phyloP scores from a whole-genome alignment of 768 basidiomycete genomes.

The Suillus plorans region DNA sequence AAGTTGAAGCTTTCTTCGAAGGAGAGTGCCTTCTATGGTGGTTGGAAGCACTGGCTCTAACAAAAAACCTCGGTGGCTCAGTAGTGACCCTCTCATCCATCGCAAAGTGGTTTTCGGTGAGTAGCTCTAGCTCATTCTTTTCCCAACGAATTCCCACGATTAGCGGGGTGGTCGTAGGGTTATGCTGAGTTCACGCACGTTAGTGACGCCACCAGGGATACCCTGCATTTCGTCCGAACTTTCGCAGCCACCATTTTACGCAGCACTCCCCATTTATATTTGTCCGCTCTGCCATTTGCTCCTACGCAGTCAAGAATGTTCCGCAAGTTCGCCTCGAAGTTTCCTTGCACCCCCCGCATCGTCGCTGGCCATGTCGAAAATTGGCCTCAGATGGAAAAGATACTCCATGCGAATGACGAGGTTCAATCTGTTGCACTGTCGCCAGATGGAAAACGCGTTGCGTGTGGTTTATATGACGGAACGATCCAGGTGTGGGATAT shows the following conservation, averaged over 20 bases:
- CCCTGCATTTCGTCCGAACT: constrained; percentile 10
- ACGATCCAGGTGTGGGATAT: constrained; percentile 13
- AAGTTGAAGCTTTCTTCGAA: constrained; percentile 23
- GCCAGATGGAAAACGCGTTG: constrained; percentile 1
- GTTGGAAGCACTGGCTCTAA: constrained; percentile 7
- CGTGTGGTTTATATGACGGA: constrained; percentile 10
- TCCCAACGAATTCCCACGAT: not conserved
- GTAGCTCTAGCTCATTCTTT: not conserved
- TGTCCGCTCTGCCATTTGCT: constrained; percentile 25
- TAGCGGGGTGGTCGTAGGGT: not conserved
- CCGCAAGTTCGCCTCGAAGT: constrained; percentile 15
- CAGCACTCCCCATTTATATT: constrained; percentile 24
- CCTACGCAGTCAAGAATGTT: constrained; percentile 20
- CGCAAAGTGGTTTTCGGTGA: not conserved
- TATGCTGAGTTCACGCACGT: not conserved
- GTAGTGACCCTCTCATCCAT: not conserved
- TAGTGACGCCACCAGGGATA: constrained; percentile 6
- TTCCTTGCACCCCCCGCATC: not conserved
- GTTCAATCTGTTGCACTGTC: not conserved
- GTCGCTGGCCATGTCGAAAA: not conserved
- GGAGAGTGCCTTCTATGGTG: constrained; percentile 3
- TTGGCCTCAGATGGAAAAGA: constrained; percentile 3
- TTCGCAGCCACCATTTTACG: constrained; percentile 15
- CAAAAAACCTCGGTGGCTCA: constrained; percentile 10
- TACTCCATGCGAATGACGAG: fast-evolving